Base-by-base conservation (phyloP, 306 rosid genomes). In the Luffa acutangula region DNA sequence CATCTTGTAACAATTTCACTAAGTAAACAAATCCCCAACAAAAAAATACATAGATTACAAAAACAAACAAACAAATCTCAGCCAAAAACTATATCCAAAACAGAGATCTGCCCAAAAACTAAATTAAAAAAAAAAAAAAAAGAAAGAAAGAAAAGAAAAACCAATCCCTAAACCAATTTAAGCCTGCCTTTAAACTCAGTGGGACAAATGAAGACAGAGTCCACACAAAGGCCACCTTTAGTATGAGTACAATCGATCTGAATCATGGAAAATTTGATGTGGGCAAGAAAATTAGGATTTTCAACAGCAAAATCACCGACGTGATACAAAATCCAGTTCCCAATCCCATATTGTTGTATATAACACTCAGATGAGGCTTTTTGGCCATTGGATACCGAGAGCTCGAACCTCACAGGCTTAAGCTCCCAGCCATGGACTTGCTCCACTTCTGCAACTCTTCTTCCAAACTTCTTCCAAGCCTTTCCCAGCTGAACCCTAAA, bases 201-300 rank as follows among this genome's bases (percentile, higher is more conserved):
- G 0, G 98, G 98, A 56, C 76, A 85, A 66, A 92, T 86, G 37
- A 86, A 77, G 39, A 87, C 92, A 37, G 89, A 90, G 59, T 94
- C 98, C 0, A 94, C 84, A 82, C 89, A 88, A 9, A 94, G 90
- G n/a, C 97, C 97, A 72, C 95, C 98, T 84, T 94, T 94, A 72
- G 89, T 86, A 85, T 94, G 98, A 0, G 97, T 92, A 75, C 98
- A 94, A 81, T 94, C 98, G 66, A 94, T 91, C 81, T 92, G 97
- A 85, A 85, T 83, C 98, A 92, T 83, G 0, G 95, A 94, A 82
- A 94, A 89, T 18, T 87, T 92, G 5, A 89, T 81, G 25, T 39
- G 89, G 39, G 80, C 72, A 15, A 67, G 84, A 83, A 54, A 80
- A 78, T 83, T 74, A 7, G 87, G 63, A 57, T 62, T 83, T 0